Conservation (phyloP, 169 alveolate genomes). For the Plasmodium billcollinsi region DNA sequence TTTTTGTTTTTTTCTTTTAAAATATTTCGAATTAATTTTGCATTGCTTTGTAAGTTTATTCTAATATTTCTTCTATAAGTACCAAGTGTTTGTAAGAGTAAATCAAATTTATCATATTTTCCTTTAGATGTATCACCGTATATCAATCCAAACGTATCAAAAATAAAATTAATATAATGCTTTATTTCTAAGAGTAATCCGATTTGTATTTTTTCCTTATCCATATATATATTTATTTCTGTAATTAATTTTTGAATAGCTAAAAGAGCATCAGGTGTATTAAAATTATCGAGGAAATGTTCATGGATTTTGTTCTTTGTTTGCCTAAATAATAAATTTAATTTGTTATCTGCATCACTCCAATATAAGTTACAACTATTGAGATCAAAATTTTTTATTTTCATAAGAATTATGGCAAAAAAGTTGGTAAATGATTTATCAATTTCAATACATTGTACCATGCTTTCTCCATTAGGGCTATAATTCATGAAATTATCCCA, state of each 20-base stretch:
- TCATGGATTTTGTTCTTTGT: conserved; percentile 76
- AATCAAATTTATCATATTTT: conserved; percentile 56
- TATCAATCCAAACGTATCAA: conserved; percentile 82
- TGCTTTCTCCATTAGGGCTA: conserved; percentile 91
- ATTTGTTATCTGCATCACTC: conserved; percentile 77
- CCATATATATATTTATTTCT: conserved; percentile 82
- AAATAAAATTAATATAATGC: conserved; percentile 78
- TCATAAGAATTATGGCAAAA: conserved; percentile 92
- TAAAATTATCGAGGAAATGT: conserved; percentile 84
- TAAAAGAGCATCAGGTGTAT: conserved; percentile 91
- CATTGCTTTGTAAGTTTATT: conserved; percentile 66
- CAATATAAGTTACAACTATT: conserved; percentile 78
- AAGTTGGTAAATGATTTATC: conserved; percentile 94
- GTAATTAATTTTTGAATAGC: conserved; percentile 83
- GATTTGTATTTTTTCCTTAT: conserved; percentile 69
- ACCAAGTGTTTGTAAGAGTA: conserved; percentile 74
- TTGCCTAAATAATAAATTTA: conserved; percentile 73
- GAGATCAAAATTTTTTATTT: conserved; percentile 81
- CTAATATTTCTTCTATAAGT: conserved; percentile 79
- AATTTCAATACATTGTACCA: conserved; percentile 94
- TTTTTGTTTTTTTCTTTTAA: conserved; percentile 72
- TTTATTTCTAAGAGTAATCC: conserved; percentile 76
- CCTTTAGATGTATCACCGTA: conserved; percentile 76
- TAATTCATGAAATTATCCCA: conserved; percentile 94
- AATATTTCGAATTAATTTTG: conserved; percentile 80